Evolutionary conservation across 179 eudicot genomes (phyloP), one percentile per base, ranked within the genome.

Genomic region (Silene vulgaris): DNA sequence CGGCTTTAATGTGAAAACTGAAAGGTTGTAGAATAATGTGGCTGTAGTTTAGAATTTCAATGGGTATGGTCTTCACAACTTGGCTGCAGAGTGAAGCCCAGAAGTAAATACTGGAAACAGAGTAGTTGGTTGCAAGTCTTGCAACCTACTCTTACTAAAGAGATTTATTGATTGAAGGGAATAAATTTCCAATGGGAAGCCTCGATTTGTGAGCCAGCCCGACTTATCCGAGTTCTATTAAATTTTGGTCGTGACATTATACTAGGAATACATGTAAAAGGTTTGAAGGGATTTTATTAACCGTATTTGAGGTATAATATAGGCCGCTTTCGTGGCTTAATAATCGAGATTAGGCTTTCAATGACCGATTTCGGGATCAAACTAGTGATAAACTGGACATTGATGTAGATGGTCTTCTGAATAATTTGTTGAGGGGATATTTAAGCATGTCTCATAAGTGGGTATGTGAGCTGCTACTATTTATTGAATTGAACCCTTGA

Each of bases 131-230:
- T 35, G 40, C 40, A 35, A 35, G 40, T 5, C 40, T 45, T 7
- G 69, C 75, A 71, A 37, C 17, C n/a, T 8, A 21, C 29, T 59
- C 43, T 1, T 8, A 40, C 48, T 40, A 40, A 40, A 40, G 11
- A 40, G 48, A 40, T 40, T 8, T 40, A 40, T 32, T 32, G 4
- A 32, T 32, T 35, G 40, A 5, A 35, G 7, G 40, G 73, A 65
- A 73, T 74, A 67, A 73, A 40, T 73, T 0, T 17, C 9, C 6
- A 17, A 73, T 70, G 57, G 72, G 32, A 63, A 37, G 32, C 67
- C 78, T 81, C 54, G 81, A 43, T 20, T 40, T 65, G 75, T 65
- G 84, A 78, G 81, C 74, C 72, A 26, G 65, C 57, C 56, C 5
- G 48, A 40, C 48, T 40, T 7, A 40, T 40, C 48, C 48, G 48